Evolutionary conservation across 257 asterid genomes (phyloP).

Genomic region (Thymus mandschuricus): DNA sequence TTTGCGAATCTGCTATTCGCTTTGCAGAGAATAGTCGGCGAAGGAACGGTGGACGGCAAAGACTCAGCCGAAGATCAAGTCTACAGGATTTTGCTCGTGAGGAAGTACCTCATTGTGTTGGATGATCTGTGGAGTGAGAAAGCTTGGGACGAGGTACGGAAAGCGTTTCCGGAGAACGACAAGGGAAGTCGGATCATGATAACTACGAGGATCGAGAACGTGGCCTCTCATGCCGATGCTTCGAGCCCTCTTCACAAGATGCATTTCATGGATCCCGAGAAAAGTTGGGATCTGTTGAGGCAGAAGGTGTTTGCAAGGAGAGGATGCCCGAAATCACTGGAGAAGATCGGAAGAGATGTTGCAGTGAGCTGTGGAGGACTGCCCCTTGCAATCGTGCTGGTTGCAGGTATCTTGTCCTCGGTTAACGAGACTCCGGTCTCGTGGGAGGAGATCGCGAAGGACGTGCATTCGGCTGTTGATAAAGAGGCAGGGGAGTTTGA

Average conservation of each 20-base stretch:
- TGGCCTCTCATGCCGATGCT: conserved; percentile 1
- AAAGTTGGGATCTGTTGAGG: conserved; percentile 18
- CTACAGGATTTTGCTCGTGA: not conserved
- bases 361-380: conserved; percentile 15
- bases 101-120: not conserved
- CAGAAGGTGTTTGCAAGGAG: not conserved
- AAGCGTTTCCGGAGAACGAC: not conserved
- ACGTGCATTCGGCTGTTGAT: not conserved
- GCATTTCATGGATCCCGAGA: not conserved
- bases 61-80: not conserved
- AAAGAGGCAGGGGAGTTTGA: conserved; percentile 5
- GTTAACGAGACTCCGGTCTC: not conserved
- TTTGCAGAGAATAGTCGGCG: not conserved
- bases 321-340: not conserved
- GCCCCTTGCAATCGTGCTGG: conserved; percentile 22
- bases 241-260: not conserved
- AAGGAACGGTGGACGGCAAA: not conserved
- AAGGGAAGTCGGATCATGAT: conserved; percentile 11
- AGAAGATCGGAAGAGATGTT: not conserved
- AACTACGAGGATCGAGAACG: not conserved
- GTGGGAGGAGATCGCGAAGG: not conserved
- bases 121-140: not conserved
- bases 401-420: not conserved
- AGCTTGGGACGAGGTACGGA: not conserved
- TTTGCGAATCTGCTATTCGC: not conserved